Base-by-base conservation (phyloP, 306 rosid species). In the Comarum palustre region DNA sequence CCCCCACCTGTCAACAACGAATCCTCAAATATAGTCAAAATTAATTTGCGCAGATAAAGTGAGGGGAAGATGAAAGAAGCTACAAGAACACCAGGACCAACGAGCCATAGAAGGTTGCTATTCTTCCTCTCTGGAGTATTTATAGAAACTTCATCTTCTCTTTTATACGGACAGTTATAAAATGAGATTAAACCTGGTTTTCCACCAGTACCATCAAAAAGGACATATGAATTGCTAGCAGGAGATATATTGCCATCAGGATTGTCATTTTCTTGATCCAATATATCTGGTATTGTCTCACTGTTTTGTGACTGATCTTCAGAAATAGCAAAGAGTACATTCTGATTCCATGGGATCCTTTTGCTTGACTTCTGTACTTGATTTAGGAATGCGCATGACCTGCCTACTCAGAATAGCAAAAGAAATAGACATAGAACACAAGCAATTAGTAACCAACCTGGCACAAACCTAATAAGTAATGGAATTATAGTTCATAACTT, bases 1-100 rank as follows among this genome's bases (percentile, higher is more conserved):
- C 72, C 75, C 82, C 80, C 73, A 88, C 98, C 98, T 75, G 99
- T 94, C 72, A 94, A 79, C 84, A 94, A 76, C 43, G 99, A 94
- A 84, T 94, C 99, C 88, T 94, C 99, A 81, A 90, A 94, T 76
- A 94, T 57, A 69, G 84, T 76, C 63, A 95, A 89, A 24, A 94
- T 89, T 47, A 89, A 69, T 88, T 82, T 85, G 46, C 97, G 96
- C 76, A 94, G 71, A 83, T 94, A 91, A 22, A 94, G 95, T 1
- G 99, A 91, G 29, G 99, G 99, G 77, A 91, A 89, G 78, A 94
- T 83, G 86, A 94, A 94, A 62, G 99, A 94, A 69, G 97, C 90
- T 63, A 94, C 96, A 20, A 94, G 97, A 69, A 94, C 84, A 24
- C 96, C 85, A 38, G 99, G 99, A 68, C 97, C 97, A 9, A 84